These are phyloP conservation scores for Spathaspora sp. DNA, from an alignment of 805 yeast species.

Conservation along the genomic window DNA sequence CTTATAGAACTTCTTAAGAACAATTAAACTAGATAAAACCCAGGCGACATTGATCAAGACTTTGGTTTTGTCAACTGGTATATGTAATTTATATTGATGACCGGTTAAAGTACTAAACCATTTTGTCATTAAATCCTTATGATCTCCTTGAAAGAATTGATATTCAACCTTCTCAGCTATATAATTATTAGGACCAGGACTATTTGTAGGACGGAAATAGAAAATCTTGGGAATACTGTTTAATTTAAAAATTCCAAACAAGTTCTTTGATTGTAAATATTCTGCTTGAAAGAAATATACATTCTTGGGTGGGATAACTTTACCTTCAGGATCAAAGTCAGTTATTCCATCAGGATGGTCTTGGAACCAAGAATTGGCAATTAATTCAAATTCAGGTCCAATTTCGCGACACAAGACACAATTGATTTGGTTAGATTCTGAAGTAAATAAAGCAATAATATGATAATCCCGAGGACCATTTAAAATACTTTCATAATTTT, in stretches of 20 bases:
- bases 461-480: constrained; percentile 68
- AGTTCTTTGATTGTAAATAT: constrained; percentile 50
- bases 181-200: constrained; percentile 25
- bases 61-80: constrained; percentile 40
- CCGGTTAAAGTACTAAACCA: constrained; percentile 37
- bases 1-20: constrained; percentile 21
- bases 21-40: constrained; percentile 24
- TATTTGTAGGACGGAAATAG: constrained; percentile 52
- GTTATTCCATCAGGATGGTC: constrained; percentile 49
- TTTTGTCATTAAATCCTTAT: constrained; percentile 27
- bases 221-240: constrained; percentile 77
- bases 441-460: constrained; percentile 65
- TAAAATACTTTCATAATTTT: constrained; percentile 53
- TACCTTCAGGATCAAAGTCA: constrained; percentile 31
- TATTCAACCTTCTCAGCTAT: constrained; percentile 32
- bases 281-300: constrained; percentile 77
- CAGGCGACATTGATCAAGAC: constrained; percentile 14
- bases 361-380: constrained; percentile 56
- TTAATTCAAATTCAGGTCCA: constrained; percentile 56
- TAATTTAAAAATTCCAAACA: constrained; percentile 53
- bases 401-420: constrained; percentile 73
- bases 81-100: constrained; percentile 29
- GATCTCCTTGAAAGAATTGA: constrained; percentile 46
- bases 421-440: constrained; percentile 67
- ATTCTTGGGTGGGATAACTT: constrained; percentile 14